Percentiles rank a stretch among this genome's conserved stretches.
These are phyloP conservation scores for Rhodotorula graminis DNA, from an alignment of 768 basidiomycete species.

Conservation along the genomic window DNA sequence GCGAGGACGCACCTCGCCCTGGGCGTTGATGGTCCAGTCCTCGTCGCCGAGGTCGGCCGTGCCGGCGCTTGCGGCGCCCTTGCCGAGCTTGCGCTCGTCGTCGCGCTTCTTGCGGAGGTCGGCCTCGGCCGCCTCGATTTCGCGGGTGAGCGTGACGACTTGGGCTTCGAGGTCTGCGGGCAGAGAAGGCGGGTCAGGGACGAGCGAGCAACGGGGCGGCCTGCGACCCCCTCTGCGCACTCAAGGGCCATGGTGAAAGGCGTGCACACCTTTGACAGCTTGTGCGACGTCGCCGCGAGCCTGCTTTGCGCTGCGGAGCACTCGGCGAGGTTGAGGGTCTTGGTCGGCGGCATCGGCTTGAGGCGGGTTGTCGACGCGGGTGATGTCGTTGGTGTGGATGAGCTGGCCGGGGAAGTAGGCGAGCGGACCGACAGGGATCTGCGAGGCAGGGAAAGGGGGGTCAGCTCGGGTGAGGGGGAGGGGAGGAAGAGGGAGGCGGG, in stretches of 20 bases:
- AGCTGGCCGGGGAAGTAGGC: constrained; percentile 38
- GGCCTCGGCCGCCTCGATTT: constrained; percentile 3
- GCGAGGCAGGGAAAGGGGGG: neutral
- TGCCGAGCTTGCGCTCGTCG: no score
- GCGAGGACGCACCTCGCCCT: constrained; percentile 28
- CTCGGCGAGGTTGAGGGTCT: neutral
- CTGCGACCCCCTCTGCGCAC: no score
- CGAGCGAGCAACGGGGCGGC: no score
- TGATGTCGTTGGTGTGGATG: constrained; percentile 40
- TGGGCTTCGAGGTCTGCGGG: neutral
- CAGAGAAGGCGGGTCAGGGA: no score
- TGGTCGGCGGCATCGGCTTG: no score
- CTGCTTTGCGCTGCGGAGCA: constrained; percentile 35
- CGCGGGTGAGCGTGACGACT: neutral
- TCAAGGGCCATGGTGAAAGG: no score
- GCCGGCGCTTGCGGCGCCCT: neutral
- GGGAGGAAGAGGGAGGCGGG: neutral
- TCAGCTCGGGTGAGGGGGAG: neutral
- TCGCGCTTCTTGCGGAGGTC: neutral
- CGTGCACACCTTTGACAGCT: neutral
- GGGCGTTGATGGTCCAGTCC: constrained; percentile 35
- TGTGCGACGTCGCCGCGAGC: neutral
- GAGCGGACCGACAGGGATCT: constrained; percentile 38
- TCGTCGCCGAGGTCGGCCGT: constrained; percentile 11
- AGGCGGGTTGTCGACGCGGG: neutral